Evolutionary conservation across 768 basidiomycete species (phyloP).

Genomic region (Tricholoma bakamatsutake): DNA sequence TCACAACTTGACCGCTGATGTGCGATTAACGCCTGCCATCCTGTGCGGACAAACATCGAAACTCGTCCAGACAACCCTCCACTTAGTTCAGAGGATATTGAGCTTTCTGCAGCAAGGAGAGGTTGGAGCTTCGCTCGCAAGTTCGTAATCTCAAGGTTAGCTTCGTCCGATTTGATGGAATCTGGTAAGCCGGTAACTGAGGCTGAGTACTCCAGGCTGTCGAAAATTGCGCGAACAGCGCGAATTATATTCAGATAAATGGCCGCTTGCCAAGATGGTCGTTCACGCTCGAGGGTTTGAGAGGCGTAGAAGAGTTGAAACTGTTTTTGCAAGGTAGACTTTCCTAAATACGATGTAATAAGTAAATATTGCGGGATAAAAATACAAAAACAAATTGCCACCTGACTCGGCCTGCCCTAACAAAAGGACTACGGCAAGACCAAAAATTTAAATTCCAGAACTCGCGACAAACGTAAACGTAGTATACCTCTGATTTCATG

Average conservation of each 20-base stretch:
- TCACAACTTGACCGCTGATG: slow-evolving; percentile 8
- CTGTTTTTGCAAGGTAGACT: slow-evolving; percentile 16
- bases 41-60: slow-evolving; percentile 9
- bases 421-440: slow-evolving; percentile 8
- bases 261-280: slow-evolving; percentile 11
- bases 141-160: slow-evolving; percentile 5
- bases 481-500: slow-evolving; percentile 12
- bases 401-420: slow-evolving; percentile 15
- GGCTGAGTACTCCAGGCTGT: slow-evolving; percentile 6
- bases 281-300: slow-evolving; percentile 13
- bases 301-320: slow-evolving; percentile 15
- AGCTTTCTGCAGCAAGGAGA: slow-evolving; percentile 8
- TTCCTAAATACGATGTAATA: slow-evolving; percentile 6
- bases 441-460: not conserved
- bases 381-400: not conserved
- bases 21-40: slow-evolving; percentile 12
- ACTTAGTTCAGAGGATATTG: slow-evolving; percentile 8
- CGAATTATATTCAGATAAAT: slow-evolving; percentile 14
- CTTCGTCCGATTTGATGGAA: slow-evolving; percentile 8
- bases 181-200: slow-evolving; percentile 10
- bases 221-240: slow-evolving; percentile 10
- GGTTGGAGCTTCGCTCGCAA: slow-evolving; percentile 5
- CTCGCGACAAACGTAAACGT: not conserved
- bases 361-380: not conserved
- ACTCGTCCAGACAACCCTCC: slow-evolving; percentile 13